A percentile compares a stretch with the other conserved stretches of the same genome.
phyloP scores from a whole-genome alignment of 768 basidiomycete genomes.

The Xerocomellus chrysenteron region DNA sequence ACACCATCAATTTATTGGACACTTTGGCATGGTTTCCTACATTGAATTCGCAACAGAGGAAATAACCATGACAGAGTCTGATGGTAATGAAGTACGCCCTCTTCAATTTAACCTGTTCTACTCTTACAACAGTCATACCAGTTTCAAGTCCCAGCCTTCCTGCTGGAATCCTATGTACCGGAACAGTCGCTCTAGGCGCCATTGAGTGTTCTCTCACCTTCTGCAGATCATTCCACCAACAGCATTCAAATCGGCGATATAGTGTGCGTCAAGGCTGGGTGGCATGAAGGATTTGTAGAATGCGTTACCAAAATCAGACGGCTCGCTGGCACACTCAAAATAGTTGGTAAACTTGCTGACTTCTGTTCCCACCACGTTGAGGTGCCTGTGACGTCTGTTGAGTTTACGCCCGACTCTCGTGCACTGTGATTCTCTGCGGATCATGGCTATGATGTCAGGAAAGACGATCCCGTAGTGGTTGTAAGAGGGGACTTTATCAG shows the following conservation, averaged over 20 bases:
- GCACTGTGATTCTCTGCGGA: not conserved
- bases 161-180: not conserved
- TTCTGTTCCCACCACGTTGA: not conserved
- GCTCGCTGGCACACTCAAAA: not conserved
- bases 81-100: not conserved
- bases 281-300: not conserved
- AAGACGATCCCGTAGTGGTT: not conserved
- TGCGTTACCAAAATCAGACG: not conserved
- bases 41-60: not conserved
- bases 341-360: not conserved
- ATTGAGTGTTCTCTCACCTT: not conserved
- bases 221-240: not conserved
- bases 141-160: not conserved
- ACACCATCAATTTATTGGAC: not conserved
- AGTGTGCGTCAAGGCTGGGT: not conserved
- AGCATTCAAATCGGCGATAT: not conserved
- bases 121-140: not conserved
- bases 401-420: not conserved
- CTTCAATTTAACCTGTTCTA: not conserved
- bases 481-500: not conserved
- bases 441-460: not conserved
- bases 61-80: not conserved
- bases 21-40: not conserved
- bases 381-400: not conserved
- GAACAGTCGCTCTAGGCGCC: not conserved